phyloP scores from a whole-genome alignment of 2,329 filamentous ascomycete species.

The Septoria linicola region DNA sequence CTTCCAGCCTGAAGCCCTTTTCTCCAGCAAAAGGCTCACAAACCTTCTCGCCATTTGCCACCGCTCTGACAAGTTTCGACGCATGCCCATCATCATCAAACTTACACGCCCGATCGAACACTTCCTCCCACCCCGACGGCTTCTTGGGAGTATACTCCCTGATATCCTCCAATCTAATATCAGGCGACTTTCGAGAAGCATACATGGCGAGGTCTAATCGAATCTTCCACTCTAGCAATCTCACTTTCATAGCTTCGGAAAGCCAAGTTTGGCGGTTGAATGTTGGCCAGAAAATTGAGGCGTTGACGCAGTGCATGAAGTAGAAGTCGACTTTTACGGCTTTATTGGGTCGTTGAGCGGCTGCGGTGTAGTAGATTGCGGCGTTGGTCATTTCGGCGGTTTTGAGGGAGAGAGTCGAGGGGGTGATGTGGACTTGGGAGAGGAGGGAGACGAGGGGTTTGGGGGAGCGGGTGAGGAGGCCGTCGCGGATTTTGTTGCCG shows the following conservation, averaged over 20 bases:
- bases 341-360: slow-evolving; percentile 64
- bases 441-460: slow-evolving; percentile 64
- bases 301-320: slow-evolving; percentile 68
- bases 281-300: slow-evolving; percentile 68
- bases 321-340: slow-evolving; percentile 79
- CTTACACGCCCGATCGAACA: slow-evolving; percentile 48
- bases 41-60: slow-evolving; percentile 62
- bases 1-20: slow-evolving; percentile 53
- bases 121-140: slow-evolving; percentile 43
- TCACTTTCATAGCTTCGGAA: slow-evolving; percentile 58
- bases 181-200: slow-evolving; percentile 63
- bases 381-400: slow-evolving; percentile 70
- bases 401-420: slow-evolving; percentile 58
- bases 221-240: slow-evolving; percentile 79
- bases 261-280: slow-evolving; percentile 65
- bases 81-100: slow-evolving; percentile 76
- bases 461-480: slow-evolving; percentile 62
- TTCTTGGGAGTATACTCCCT: slow-evolving; percentile 57
- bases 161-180: slow-evolving; percentile 61
- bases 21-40: slow-evolving; percentile 50
- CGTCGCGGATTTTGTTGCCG: slow-evolving; percentile 65
- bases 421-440: slow-evolving; percentile 51
- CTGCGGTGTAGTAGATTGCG: slow-evolving; percentile 57
- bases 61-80: slow-evolving; percentile 69
- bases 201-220: slow-evolving; percentile 74